Conservation (phyloP, 108 stramenopile genomes). For the Mediolabrus comicus region DNA sequence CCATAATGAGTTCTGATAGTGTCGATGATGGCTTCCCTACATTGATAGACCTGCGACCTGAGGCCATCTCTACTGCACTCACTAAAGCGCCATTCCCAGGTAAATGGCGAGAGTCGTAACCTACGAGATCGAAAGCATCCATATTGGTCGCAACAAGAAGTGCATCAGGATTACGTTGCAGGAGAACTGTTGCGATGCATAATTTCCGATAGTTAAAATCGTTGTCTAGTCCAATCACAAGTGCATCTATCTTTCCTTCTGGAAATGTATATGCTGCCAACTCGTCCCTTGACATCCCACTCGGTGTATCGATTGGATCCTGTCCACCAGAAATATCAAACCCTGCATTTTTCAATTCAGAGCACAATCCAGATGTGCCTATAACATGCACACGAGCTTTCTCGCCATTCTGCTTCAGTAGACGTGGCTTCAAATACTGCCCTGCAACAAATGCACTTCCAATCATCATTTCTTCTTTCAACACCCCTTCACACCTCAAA, state of each 20-base stretch:
- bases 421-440: constrained; percentile 39
- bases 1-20: constrained; percentile 52
- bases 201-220: constrained; percentile 80
- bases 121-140: constrained; percentile 80
- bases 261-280: constrained; percentile 59
- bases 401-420: constrained; percentile 10
- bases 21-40: constrained; percentile 79
- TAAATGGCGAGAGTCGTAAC: constrained; percentile 64
- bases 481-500: constrained; percentile 20
- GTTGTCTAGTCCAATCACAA: constrained; percentile 78
- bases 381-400: constrained; percentile 67
- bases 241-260: constrained; percentile 60
- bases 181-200: constrained; percentile 69
- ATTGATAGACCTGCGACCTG: constrained; percentile 61
- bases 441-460: constrained; percentile 70
- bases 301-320: constrained; percentile 19
- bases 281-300: constrained; percentile 71
- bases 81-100: constrained; percentile 78
- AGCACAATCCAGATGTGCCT: constrained; percentile 68
- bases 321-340: constrained; percentile 53
- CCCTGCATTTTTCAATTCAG: constrained; percentile 62
- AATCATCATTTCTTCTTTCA: constrained; percentile 73
- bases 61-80: constrained; percentile 62
- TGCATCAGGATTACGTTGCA: constrained; percentile 70
- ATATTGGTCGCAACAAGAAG: constrained; percentile 79